Base-by-base conservation (phyloP, 805 yeast genomes). In the Lipomyces yamanashiensis region DNA sequence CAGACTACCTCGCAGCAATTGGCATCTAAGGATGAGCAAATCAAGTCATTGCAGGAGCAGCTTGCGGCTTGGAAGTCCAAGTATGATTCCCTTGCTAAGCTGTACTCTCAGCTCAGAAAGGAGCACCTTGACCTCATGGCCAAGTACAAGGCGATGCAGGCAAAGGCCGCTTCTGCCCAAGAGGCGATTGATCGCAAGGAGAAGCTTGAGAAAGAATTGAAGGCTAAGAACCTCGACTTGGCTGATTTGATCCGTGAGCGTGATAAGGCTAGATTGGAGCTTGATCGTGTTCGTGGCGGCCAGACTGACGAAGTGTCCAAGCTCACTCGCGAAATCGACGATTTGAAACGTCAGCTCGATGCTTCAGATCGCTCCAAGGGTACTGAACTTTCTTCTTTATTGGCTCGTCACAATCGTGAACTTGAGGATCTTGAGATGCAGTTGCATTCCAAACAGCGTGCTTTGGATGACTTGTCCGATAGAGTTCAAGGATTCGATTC, bases 191-290 rank as follows among this genome's bases (percentile, higher is more conserved):
- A 88, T 67, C 88, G 86, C 75, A 85, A 92, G 69, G 97, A 92
- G 72, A 85, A 85, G 72, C 77, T 89, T 43, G 97, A 92, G 72
- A 83, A 89, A 61, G 97, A 92, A 64, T 78, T 91, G 74, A 91
- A 90, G 74, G 54, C 92, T 13, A 92, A 92, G 76, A 91, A 90
- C 73, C 81, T 91, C 50, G 97, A 91, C 75, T 81, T 91, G 65
- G 96, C 96, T 0, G 96, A 90, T 70, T 81, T 91, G 70, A 92
- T 92, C 61, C 83, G 95, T 66, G 97, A 91, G 74, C 85, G 97
- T 62, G 97, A 91, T 73, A 82, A 96, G 54, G 96, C 96, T 0
- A 83, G 93, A 72, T 79, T 91, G 69, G 97, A 91, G 63, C 77
- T 90, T 48, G 96, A 90, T 67, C 58, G 63, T 8, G 73, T 83